Evolutionary conservation across 2,329 filamentous ascomycete genomes (phyloP), one percentile per base, ranked within the genome.

Genomic region (Diplodia intermedia): DNA sequence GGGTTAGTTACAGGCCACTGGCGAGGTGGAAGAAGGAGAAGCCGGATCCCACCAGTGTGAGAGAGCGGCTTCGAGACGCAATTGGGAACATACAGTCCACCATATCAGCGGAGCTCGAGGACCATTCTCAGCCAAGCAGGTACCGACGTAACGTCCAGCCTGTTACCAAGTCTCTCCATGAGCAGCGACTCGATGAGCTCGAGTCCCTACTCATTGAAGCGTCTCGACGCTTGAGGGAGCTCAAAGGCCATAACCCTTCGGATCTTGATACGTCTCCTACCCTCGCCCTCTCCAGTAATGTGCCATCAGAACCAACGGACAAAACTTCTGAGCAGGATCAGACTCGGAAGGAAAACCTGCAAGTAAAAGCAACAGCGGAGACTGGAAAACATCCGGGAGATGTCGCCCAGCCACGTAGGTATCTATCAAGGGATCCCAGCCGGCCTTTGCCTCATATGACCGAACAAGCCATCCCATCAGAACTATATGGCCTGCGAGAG

Each of bases 391-490:
- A 31, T 12, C 12, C 26, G 8, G 43, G 7, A 14, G 40, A 12
- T 8, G 9, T 12, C 11, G 8, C 47, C 14, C 29, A 12, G 6
- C 60, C 60, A 15, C 54, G 54, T 12, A 33, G 62, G n/a, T 65
- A 47, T 53, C 2, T 65, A 12, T 65, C 62, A 33, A 40, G 14
- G 43, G 36, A 65, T 9, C 62, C 62, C 18, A 29, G 33, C 33
- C 20, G 47, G 54, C 62, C 62, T 6, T 26, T 65, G 26, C 62
- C 62, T 15, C 62, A 65, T 12, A 55, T 49, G 14, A 55, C 49
- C 33, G 62, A 15, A 31, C 33, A 47, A 18, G 62, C 62, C 4
- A 65, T 65, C 14, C 62, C 62, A 38, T 29, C 26, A 15, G 47
- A 18, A n/a, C n/a, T 65, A 18, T 38, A 29, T 33, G 62, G 62